phyloP scores from a whole-genome alignment of 495 filamentous ascomycete species.

The Mytilinidion resinicola region DNA sequence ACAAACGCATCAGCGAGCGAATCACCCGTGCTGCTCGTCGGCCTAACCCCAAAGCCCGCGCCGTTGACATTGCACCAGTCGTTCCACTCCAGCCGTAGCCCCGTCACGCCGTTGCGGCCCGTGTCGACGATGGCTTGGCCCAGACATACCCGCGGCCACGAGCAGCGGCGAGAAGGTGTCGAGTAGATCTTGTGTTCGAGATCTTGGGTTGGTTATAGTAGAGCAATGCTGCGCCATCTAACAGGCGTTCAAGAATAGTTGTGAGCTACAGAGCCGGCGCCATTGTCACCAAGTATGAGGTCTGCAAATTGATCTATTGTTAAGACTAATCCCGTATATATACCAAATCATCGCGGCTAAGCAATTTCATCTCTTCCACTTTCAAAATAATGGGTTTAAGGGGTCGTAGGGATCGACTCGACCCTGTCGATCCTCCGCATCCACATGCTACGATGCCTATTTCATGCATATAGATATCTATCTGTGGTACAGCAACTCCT shows the following conservation, averaged over 20 bases:
- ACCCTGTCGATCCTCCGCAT: too few relatives aligned
- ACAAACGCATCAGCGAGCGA: slow-evolving; percentile 67
- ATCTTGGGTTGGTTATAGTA: too few relatives aligned
- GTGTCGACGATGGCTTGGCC: slow-evolving; percentile 70
- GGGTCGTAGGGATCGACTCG: too few relatives aligned
- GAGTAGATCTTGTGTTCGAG: slow-evolving; percentile 67
- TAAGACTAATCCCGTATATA: too few relatives aligned
- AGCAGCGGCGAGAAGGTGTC: slow-evolving; percentile 60
- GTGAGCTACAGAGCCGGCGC: too few relatives aligned
- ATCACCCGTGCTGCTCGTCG: slow-evolving; percentile 56
- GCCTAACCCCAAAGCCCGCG: slow-evolving; percentile 67
- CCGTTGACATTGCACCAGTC: slow-evolving; percentile 81
- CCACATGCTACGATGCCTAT: not conserved
- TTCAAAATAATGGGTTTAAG: too few relatives aligned
- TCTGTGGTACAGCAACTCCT: too few relatives aligned
- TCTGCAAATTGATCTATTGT: too few relatives aligned
- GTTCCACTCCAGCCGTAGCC: slow-evolving; percentile 58
- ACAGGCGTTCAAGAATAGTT: too few relatives aligned
- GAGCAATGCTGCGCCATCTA: slow-evolving; percentile 38
- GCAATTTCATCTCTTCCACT: too few relatives aligned
- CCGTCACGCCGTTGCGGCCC: slow-evolving; percentile 59
- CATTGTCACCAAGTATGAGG: too few relatives aligned
- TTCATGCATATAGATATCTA: not conserved
- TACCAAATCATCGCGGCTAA: too few relatives aligned
- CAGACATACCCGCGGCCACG: slow-evolving; percentile 54